Conservation (phyloP, 1,284 basidiomycete species). For the Hemileia vastatrix region DNA sequence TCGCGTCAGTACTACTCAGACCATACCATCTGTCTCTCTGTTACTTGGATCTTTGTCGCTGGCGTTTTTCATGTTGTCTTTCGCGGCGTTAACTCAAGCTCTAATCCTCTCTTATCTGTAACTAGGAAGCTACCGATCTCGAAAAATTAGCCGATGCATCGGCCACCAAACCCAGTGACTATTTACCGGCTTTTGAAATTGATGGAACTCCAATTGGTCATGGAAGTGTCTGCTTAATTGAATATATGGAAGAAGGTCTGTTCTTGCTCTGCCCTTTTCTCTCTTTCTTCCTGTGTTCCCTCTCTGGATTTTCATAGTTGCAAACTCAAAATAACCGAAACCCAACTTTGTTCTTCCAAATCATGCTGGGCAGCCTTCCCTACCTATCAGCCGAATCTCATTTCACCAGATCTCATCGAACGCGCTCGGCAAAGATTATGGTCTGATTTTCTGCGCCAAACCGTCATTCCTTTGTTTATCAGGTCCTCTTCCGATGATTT, state of each 20-base stretch:
- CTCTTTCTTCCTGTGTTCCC: background rate
- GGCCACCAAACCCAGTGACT: conserved; percentile 18
- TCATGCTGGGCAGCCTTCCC: conserved; percentile 17
- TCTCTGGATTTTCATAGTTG: background rate
- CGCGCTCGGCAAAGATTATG: conserved; percentile 17
- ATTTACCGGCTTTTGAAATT: conserved; percentile 19
- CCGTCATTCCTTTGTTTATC: conserved; percentile 15
- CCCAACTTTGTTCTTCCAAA: background rate
- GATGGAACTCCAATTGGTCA: conserved; percentile 6
- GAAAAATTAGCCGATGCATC: conserved; percentile 17
- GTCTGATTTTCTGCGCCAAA: conserved; percentile 23
- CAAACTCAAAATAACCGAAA: background rate
- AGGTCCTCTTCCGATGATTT: too few species aligned
- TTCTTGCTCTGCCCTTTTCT: background rate
- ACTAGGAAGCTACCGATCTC: conserved; percentile 12
- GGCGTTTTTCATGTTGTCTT: background rate
- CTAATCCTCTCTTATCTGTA: background rate
- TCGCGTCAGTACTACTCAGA: conserved; percentile 5
- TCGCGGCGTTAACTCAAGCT: background rate
- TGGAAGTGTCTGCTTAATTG: conserved; percentile 16
- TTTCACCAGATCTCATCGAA: conserved; percentile 17
- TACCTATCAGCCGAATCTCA: conserved; percentile 6
- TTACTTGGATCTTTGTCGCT: background rate
- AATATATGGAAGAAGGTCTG: conserved; percentile 23
- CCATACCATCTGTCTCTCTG: background rate